Conservation (phyloP, 2,329 filamentous ascomycete species). For the Chaetomium sp. region DNA sequence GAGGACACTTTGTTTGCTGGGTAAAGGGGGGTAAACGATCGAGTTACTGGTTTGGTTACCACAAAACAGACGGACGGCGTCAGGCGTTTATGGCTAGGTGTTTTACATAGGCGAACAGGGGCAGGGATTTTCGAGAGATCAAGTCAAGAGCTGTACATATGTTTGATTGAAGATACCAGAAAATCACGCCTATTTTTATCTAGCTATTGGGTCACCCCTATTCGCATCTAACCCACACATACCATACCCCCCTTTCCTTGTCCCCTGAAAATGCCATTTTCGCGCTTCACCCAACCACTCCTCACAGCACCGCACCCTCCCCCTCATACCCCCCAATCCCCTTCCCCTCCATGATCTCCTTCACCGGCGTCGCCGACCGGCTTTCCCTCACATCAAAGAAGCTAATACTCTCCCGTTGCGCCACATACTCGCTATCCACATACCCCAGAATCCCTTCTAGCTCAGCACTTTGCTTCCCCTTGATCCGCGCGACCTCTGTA, state of each 20-base stretch:
- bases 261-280: too few species aligned
- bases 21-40: conserved; percentile 22
- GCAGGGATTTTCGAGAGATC: neutral
- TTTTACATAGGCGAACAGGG: neutral
- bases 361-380: conserved; percentile 40
- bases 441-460: conserved; percentile 80
- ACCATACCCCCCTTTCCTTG: neutral
- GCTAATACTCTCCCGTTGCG: conserved; percentile 79
- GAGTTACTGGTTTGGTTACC: neutral
- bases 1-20: conserved; percentile 59
- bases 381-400: conserved; percentile 52
- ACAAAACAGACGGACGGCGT: conserved; percentile 12
- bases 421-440: conserved; percentile 91
- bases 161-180: conserved; percentile 7
- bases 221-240: neutral
- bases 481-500: conserved; percentile 74
- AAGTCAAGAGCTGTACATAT: neutral
- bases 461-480: conserved; percentile 74
- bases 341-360: conserved; percentile 15
- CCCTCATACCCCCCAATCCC: conserved; percentile 23
- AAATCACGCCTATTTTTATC: conserved; percentile 7
- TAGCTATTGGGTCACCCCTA: neutral
- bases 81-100: conserved; percentile 15
- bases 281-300: neutral
- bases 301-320: conserved; percentile 9